Conservation (phyloP, 73 alveolate genomes). For the Paramecium octaurelia region DNA sequence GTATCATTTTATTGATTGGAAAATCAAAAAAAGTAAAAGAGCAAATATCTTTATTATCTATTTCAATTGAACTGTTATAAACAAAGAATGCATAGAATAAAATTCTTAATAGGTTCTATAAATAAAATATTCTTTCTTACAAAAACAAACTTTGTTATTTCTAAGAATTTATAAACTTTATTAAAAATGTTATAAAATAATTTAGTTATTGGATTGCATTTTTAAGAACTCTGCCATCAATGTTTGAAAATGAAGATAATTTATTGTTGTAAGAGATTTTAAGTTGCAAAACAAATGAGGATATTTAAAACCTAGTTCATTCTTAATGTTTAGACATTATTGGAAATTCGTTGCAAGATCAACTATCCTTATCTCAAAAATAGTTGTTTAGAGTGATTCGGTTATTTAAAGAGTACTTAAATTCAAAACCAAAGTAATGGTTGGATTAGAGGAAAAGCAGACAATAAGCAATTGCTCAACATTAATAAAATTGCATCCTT, state of each 20-base stretch:
- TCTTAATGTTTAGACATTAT: conserved; percentile 12
- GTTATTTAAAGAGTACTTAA: neutral
- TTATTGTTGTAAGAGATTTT: neutral
- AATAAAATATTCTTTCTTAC: neutral
- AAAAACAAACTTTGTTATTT: neutral
- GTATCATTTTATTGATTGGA: too few species aligned
- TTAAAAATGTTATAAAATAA: neutral
- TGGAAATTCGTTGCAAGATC: neutral
- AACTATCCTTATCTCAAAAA: neutral
- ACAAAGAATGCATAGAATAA: neutral
- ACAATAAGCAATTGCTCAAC: neutral
- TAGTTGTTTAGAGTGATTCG: conserved; percentile 14
- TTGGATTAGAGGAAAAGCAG: neutral
- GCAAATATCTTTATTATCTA: too few species aligned
- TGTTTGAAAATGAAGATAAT: conserved; percentile 11
- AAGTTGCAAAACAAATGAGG: conserved; percentile 30
- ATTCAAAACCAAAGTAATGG: neutral
- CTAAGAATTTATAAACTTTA: neutral
- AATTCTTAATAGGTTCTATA: too few species aligned
- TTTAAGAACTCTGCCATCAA: neutral
- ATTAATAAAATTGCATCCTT: neutral
- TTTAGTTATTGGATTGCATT: neutral
- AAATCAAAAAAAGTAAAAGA: too few species aligned
- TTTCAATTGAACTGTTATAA: neutral
- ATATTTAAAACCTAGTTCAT: neutral